Base-by-base conservation (phyloP, 108 stramenopile species). In the Parietichytrium sp. region DNA sequence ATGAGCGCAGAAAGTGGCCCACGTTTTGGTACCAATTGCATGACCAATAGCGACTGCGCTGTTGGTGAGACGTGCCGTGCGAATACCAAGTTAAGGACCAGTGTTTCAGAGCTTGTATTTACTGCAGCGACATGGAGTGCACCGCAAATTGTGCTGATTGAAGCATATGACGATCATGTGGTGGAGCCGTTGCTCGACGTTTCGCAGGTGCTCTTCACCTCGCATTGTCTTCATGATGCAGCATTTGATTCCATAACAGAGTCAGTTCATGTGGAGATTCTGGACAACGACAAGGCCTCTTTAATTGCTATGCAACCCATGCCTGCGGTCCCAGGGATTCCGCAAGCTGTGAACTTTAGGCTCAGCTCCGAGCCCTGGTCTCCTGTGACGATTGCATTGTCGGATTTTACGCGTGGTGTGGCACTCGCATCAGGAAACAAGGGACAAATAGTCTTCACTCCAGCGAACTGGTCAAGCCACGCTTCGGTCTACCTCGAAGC, bases 231-330 rank as follows among this genome's bases (percentile, higher is more conserved):
- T 18, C 38, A 33, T 6, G 3, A 72, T 1, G 38, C 61, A 8
- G 42, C 61, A 7, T 31, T 45, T 38, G 61, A n/a, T n/a, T n/a
- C n/a, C n/a, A n/a, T n/a, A n/a, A n/a, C n/a, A n/a, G n/a, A n/a
- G n/a, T n/a, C n/a, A n/a, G n/a, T 72, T 6, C 33, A 38, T 23
- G 61, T 72, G 10, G 23, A n/a, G 16, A 72, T 72, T 72, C 20
- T 72, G 33, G 61, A 72, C 61, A 72, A 72, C 20, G 61, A 72
- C 42, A 15, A 45, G n/a, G n/a, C n/a, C n/a, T n/a, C n/a, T n/a
- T n/a, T n/a, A n/a, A n/a, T n/a, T n/a, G n/a, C n/a, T n/a, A n/a
- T n/a, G n/a, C n/a, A n/a, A n/a, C n/a, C n/a, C n/a, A n/a, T n/a
- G n/a, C n/a, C n/a, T n/a, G n/a, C n/a, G n/a, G n/a, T n/a, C n/a